Conservation (phyloP, 768 basidiomycete species). For the Paxillus ammoniavirescens region DNA sequence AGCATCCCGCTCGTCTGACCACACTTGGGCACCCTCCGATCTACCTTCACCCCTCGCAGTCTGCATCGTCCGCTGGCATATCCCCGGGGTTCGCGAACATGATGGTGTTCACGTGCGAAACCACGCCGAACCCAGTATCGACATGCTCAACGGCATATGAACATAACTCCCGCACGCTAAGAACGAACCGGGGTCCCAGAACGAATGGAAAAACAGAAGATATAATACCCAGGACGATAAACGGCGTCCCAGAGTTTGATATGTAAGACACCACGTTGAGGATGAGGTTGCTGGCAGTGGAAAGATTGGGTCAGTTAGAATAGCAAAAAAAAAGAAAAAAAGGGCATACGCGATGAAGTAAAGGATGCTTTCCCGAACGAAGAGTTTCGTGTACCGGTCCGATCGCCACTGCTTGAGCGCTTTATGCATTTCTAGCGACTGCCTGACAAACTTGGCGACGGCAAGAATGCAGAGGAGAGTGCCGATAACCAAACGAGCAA, state of each 20-base stretch:
- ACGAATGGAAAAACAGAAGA: background rate
- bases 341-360: slow-evolving; percentile 14
- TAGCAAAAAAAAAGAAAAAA: background rate
- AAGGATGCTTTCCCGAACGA: slow-evolving; percentile 7
- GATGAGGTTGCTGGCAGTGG: background rate
- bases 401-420: background rate
- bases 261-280: background rate
- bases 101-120: background rate
- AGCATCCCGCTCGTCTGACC: too few species aligned
- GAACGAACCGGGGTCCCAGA: slow-evolving; percentile 13
- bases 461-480: too few species aligned
- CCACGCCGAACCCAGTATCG: slow-evolving; percentile 12
- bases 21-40: too few species aligned
- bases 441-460: too few species aligned
- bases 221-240: background rate
- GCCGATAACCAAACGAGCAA: background rate
- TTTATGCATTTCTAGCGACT: too few species aligned
- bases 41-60: too few species aligned
- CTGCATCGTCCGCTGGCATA: too few species aligned
- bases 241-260: background rate
- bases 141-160: slow-evolving; percentile 4
- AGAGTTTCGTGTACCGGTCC: background rate
- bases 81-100: background rate
- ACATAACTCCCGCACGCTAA: slow-evolving; percentile 10
- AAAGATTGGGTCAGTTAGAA: background rate